phyloP scores from a whole-genome alignment of 345 rosid genomes.

The Eucalyptus urophylla region DNA sequence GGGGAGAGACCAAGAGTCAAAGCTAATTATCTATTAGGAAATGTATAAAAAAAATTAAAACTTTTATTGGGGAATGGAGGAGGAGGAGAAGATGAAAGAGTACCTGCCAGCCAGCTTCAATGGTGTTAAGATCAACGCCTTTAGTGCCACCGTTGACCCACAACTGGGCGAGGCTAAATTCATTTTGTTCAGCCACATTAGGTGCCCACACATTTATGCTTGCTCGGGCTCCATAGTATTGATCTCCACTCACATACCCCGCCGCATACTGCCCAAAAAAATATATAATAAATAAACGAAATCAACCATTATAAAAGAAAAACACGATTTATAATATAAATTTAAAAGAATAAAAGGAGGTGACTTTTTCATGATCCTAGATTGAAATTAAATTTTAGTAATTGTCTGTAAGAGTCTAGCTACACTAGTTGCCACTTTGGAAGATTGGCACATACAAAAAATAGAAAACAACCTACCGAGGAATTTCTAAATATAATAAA shows the following conservation, averaged over 20 bases:
- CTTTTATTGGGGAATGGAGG: background rate
- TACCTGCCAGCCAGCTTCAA: conserved; percentile 99
- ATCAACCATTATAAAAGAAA: background rate
- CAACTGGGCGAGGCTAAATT: conserved; percentile 88
- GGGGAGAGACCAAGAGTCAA: background rate
- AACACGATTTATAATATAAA: background rate
- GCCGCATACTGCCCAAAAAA: conserved; percentile 59
- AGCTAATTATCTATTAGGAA: background rate
- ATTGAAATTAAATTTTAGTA: background rate
- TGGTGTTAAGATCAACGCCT: conserved; percentile 78
- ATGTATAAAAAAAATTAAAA: background rate
- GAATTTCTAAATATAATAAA: background rate
- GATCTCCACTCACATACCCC: conserved; percentile 71
- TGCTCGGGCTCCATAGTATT: conserved; percentile 92
- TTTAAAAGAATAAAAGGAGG: no score
- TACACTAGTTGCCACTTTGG: background rate
- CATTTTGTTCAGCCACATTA: conserved; percentile 50
- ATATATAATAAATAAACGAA: background rate
- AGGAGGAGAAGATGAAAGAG: background rate
- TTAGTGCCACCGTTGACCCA: conserved; percentile 93
- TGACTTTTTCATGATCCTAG: background rate
- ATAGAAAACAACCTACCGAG: background rate
- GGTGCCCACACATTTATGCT: conserved; percentile 96
- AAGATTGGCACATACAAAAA: background rate
- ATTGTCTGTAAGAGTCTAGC: background rate